These are phyloP conservation scores for Capronia americana DNA, from an alignment of 2,329 filamentous ascomycete species.

Conservation along the genomic window DNA sequence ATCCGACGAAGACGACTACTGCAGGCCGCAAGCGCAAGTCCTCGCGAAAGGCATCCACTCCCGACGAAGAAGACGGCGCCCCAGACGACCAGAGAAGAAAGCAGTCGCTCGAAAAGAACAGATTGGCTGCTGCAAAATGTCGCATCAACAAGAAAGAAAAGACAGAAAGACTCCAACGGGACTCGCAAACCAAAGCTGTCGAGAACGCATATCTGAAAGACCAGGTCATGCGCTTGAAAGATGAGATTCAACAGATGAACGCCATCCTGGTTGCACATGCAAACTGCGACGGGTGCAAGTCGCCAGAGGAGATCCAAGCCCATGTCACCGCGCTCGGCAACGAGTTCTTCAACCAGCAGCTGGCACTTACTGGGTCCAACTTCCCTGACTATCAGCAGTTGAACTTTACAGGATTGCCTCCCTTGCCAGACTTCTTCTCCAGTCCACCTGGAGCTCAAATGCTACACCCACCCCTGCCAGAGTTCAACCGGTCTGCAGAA, in stretches of 20 bases:
- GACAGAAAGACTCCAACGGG: conserved; percentile 39
- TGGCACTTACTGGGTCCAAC: conserved; percentile 21
- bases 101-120: conserved; percentile 40
- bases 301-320: conserved; percentile 38
- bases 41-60: conserved; percentile 31
- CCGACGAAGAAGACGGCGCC: conserved; percentile 15
- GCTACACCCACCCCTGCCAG: conserved; percentile 38
- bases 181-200: conserved; percentile 40
- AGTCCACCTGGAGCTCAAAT: conserved; percentile 20
- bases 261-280: conserved; percentile 38
- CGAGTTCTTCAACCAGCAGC: conserved; percentile 36
- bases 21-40: conserved; percentile 37
- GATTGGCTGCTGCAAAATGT: conserved; percentile 41
- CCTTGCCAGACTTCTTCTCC: conserved; percentile 34
- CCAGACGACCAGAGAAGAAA: conserved; percentile 39
- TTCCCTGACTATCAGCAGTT: conserved; percentile 29
- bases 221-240: conserved; percentile 41
- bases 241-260: conserved; percentile 40
- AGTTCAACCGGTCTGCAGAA: conserved; percentile 38
- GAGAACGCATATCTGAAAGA: conserved; percentile 41
- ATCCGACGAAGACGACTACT: conserved; percentile 19
- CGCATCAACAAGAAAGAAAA: conserved; percentile 41
- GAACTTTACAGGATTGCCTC: conserved; percentile 28
- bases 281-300: conserved; percentile 40
- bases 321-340: conserved; percentile 38